Conservation (phyloP, 768 basidiomycete genomes). For the Suillus sp. region DNA sequence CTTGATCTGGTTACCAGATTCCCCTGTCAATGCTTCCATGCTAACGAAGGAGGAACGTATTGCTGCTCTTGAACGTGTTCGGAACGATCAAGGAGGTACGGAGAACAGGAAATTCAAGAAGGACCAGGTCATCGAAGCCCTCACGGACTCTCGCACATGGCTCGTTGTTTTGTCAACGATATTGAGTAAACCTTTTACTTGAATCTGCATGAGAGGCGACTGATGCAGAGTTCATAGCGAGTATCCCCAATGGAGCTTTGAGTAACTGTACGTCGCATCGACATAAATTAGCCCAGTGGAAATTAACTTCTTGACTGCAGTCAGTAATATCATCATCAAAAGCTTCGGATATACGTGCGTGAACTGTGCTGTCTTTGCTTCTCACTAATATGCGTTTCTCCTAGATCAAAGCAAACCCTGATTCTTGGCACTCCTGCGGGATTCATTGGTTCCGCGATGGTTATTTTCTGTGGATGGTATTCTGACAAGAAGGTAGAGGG, state of each 20-base stretch:
- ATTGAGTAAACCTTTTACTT: slow-evolving; percentile 42
- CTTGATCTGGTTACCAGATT: slow-evolving; percentile 64
- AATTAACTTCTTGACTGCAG: slow-evolving; percentile 31
- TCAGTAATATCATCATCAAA: slow-evolving; percentile 64
- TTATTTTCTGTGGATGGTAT: slow-evolving; percentile 61
- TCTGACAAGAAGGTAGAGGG: slow-evolving; percentile 58
- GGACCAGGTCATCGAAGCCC: slow-evolving; percentile 57
- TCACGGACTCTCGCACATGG: slow-evolving; percentile 62
- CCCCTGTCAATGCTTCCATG: slow-evolving; percentile 59
- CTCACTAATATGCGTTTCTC: neutral
- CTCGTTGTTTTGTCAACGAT: slow-evolving; percentile 59
- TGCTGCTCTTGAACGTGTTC: slow-evolving; percentile 64
- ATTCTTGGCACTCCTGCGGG: slow-evolving; percentile 62
- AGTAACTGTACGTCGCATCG: slow-evolving; percentile 54
- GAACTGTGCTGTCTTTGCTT: neutral
- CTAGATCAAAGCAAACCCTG: slow-evolving; percentile 59
- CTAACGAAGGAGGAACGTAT: slow-evolving; percentile 61
- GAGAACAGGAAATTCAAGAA: slow-evolving; percentile 62
- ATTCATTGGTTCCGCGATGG: slow-evolving; percentile 47
- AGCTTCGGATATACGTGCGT: slow-evolving; percentile 64
- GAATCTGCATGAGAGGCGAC: neutral
- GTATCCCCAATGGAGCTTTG: slow-evolving; percentile 64
- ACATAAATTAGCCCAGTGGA: neutral
- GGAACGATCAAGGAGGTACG: slow-evolving; percentile 66
- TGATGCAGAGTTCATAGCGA: slow-evolving; percentile 42